Base-by-base conservation (phyloP, 2,329 filamentous ascomycete genomes). In the Colletotrichum plurivorum region DNA sequence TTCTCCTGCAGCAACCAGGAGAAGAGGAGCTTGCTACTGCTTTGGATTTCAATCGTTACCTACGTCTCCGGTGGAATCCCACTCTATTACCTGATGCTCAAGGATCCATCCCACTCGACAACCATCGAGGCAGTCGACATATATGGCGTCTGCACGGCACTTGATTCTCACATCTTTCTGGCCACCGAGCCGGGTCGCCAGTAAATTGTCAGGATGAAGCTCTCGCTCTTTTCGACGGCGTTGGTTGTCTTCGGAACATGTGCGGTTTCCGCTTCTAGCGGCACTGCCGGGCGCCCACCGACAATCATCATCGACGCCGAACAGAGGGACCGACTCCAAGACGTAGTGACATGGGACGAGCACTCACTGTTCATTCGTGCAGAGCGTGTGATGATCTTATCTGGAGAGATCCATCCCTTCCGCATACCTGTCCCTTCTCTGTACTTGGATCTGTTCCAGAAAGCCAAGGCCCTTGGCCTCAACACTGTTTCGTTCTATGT, bases 401-500 rank as follows among this genome's bases (percentile, higher is more conserved):
- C 88, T 49, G 93, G 90, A 46, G 93, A 95, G 76, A 86, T 94
- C 3, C 92, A 95, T 75, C 91, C 92, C 0, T 94, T 85, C 63
- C 81, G 84, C 1, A 77, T 85, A 1, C 84, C 84, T 0, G 83
- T 84, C 0, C 82, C 84, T 0, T 80, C 78, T 0, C 75, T 86
- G 0, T 86, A 90, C 83, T 83, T 93, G 9, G 93, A 95, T 72
- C 76, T 95, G 2, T 92, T 97, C 73, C 91, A 96, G 75, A 97
- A 97, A 80, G 89, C 95, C 78, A 94, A 92, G 78, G 91, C 93
- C 0, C 80, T 94, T 1, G 94, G 94, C 0, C 95, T 94, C 80
- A 95, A 93, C 73, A 87, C 89, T 52, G 91, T 95, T 1, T 94
- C 92, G 0, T 94, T 95, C 78, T 95, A 95, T 75, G 84, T 91